Percentiles rank a stretch among this genome's conserved stretches.
Evolutionary conservation across 768 basidiomycete genomes (phyloP).

Genomic region (Russula ochroleuca): DNA sequence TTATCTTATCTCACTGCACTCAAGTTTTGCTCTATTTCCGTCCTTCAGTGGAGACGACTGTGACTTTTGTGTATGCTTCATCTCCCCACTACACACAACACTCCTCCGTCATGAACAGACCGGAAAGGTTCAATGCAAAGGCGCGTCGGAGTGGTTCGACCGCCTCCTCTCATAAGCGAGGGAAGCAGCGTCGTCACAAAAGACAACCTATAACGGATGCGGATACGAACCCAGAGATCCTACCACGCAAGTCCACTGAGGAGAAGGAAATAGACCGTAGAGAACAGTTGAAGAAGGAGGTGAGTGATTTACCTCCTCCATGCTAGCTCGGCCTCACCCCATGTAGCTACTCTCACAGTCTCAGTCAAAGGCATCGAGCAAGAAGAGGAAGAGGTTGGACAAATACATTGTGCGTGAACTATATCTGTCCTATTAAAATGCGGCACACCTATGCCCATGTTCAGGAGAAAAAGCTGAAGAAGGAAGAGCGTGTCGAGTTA

Average conservation of each 20-base stretch:
- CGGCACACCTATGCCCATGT: neutral
- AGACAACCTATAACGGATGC: constrained; percentile 11
- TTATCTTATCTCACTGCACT: neutral
- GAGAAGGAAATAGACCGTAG: constrained; percentile 32
- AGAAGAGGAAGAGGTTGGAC: constrained; percentile 50
- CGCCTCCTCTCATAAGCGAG: constrained; percentile 59
- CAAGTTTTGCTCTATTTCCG: neutral
- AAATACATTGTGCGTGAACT: constrained; percentile 43
- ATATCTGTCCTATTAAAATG: neutral
- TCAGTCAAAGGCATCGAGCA: constrained; percentile 39
- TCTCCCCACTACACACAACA: neutral
- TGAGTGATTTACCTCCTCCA: constrained; percentile 5
- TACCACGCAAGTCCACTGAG: constrained; percentile 31
- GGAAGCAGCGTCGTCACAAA: constrained; percentile 33
- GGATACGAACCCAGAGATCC: constrained; percentile 30
- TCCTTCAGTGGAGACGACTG: neutral
- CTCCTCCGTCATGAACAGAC: constrained; percentile 14
- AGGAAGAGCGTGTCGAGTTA: constrained; percentile 73
- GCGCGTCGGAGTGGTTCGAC: constrained; percentile 56
- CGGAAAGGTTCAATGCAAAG: constrained; percentile 53
- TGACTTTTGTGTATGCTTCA: neutral
- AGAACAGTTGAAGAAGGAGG: constrained; percentile 34
- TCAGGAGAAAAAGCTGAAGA: constrained; percentile 88
- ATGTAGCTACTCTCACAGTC: constrained; percentile 26
- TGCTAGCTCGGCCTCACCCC: neutral